Evolutionary conservation across 352 stramenopile genomes (phyloP).

Genomic region (Phytopythium ostracodes): DNA sequence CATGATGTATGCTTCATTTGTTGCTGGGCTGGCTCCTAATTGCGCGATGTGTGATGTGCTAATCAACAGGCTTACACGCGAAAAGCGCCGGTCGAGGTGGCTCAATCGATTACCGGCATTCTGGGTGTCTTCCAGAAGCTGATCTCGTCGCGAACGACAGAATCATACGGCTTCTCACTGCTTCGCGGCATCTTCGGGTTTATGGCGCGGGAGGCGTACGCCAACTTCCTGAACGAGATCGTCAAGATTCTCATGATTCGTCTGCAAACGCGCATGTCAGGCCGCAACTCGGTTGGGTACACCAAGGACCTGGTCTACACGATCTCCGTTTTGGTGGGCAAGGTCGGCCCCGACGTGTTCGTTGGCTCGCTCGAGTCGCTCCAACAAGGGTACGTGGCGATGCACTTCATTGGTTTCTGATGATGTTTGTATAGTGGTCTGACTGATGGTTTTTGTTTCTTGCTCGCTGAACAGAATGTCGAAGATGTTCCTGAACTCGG

Average conservation of each 20-base stretch:
- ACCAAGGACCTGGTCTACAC: constrained; percentile 90
- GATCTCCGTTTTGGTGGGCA: constrained; percentile 84
- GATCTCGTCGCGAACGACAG: constrained; percentile 91
- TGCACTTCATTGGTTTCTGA: constrained; percentile 13
- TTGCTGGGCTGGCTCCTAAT: constrained; percentile 3
- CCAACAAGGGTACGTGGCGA: constrained; percentile 73
- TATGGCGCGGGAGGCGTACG: constrained; percentile 73
- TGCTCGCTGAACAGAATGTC: constrained; percentile 72
- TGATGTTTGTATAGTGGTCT: not conserved
- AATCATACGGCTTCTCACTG: constrained; percentile 92
- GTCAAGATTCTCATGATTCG: constrained; percentile 95
- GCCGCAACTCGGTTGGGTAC: constrained; percentile 78
- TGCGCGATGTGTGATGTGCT: not conserved
- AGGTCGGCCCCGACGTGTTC: constrained; percentile 79
- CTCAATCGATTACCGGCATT: constrained; percentile 76
- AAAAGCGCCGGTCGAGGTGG: constrained; percentile 89
- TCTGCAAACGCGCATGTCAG: constrained; percentile 89
- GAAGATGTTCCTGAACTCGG: constrained; percentile 86
- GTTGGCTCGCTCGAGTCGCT: constrained; percentile 82
- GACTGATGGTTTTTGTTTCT: constrained; percentile 13
- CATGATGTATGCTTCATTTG: not conserved
- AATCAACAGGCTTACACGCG: constrained; percentile 90
- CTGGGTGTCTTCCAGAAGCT: constrained; percentile 99
- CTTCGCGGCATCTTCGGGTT: constrained; percentile 89
- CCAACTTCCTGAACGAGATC: constrained; percentile 87